Evolutionary conservation across 2,329 filamentous ascomycete species (phyloP), one percentile per base, ranked within the genome.

Genomic region (Leptographium wingfieldii): DNA sequence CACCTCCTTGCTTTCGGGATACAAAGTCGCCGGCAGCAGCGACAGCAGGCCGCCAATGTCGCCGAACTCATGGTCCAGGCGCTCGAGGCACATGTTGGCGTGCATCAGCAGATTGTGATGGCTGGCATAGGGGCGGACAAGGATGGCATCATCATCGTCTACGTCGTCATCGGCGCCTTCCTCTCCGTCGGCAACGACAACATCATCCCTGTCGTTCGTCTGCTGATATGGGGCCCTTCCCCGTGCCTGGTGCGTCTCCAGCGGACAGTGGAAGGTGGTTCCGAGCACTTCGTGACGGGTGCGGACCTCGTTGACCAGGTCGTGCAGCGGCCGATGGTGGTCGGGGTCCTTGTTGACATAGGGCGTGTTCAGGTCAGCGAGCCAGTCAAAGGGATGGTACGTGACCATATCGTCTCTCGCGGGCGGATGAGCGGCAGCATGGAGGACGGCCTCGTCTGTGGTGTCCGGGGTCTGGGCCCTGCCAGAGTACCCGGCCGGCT

Each of bases 11-110:
- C 19, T 5, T 10, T 27, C 48, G 7, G 48, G 33, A n/a, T 5
- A 14, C 10, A 40, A 14, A 2, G 16, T 40, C 2, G 72, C 71
- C 0, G 81, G 82, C 1, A 85, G 73, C 9, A 84, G 70, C 22
- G 77, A 75, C 51, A 84, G 71, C 22, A 85, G 69, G 2, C 82
- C 82, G 19, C 82, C 82, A 43, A 79, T 77, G 31, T 75, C 72
- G 52, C 75, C 74, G 65, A 78, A 81, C 67, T 84, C 81, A 66
- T 84, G 80, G 64, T 85, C 82, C 7, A 85, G 74, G 2, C 79
- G 73, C 70, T 84, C 81, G 6, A 85, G 76, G 57, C 81, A 79
- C 61, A 78, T 74, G 66, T 84, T 84, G 61, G 81, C 80, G 67
- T 84, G 82, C 71, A 75, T 73, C 33, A 82, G 70, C 19, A 84